Evolutionary conservation across 176 grass and related monocot species (phyloP).

Genomic region (Aegilops bicornis): DNA sequence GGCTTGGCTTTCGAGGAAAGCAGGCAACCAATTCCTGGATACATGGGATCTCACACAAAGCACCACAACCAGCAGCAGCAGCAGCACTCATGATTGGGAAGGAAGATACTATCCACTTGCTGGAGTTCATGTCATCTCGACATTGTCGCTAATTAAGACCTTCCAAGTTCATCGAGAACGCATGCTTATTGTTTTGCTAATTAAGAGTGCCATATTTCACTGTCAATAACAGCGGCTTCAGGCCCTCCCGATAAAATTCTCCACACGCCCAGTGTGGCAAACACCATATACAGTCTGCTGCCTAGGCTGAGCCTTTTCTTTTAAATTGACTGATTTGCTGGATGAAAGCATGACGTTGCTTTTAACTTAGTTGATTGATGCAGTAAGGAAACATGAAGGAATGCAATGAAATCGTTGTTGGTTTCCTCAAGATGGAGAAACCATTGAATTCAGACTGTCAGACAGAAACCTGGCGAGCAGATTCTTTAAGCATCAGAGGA

Average conservation of each 20-base stretch:
- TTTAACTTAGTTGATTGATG: not conserved
- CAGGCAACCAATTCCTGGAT: not conserved
- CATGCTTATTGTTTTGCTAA: too few relatives aligned
- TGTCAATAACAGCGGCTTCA: too few relatives aligned
- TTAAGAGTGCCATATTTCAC: too few relatives aligned
- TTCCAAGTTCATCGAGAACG: not conserved
- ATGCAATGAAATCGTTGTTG: not conserved
- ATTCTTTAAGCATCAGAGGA: not conserved
- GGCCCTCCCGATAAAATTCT: too few relatives aligned
- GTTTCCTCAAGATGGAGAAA: not conserved
- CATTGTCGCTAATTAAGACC: not conserved
- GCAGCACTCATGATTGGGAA: too few relatives aligned
- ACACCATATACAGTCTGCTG: too few relatives aligned
- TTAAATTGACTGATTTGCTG: too few relatives aligned
- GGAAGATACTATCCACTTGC: too few relatives aligned
- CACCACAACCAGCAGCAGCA: too few relatives aligned
- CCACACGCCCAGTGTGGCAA: too few relatives aligned
- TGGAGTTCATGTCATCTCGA: not conserved
- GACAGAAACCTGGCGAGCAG: too few relatives aligned
- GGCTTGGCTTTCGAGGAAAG: not conserved
- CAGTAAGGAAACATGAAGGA: not conserved
- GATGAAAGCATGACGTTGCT: not conserved
- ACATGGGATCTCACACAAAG: not conserved
- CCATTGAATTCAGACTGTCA: too few relatives aligned
- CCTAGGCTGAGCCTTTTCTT: not conserved